Base-by-base conservation (phyloP, 140 eudicot species). In the Anethum foeniculum region DNA sequence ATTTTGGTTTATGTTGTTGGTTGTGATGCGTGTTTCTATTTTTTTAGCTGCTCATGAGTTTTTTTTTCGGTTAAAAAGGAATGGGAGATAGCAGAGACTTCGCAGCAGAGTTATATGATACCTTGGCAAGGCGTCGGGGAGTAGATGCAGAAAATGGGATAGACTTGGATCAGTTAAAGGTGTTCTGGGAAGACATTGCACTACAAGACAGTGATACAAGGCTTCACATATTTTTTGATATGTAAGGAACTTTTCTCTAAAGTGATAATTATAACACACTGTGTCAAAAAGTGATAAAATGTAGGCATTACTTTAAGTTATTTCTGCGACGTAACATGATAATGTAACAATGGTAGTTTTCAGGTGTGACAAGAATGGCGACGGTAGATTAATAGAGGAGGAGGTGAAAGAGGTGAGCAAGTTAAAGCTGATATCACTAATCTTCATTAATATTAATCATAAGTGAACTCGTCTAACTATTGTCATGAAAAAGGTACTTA, bases 361-460 rank as follows among this genome's bases (percentile, higher is more conserved):
- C 83, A 93, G 98, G 98, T 93, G 98, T 72, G 97, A 93, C 88
- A 93, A 91, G 86, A 93, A 91, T 83, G 98, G 98, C 15, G 98
- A 93, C 73, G 98, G 98, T 47, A 82, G 85, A 80, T 84, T 93
- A 75, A 83, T 96, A 1, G 98, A 93, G 79, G 98, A 91, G 39
- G 98, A 93, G 62, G 98, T 96, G 62, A 90, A 88, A 84, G 97
- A 93, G 99, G 99, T 95, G 79, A 85, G 80, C n/a, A 32, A 13
- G n/a, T 32, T 30, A 30, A 68, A 77, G 23, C 9, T 12, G 30
- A 54, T 51, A 23, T 73, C 83, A 5, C 44, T 47, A 30, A 51
- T 58, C 21, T 30, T 30, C n/a, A 18, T 9, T 74, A n/a, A n/a
- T 12, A 3, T 32, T 79, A 6, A 71, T 75, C 11, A n/a, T n/a